Base-by-base conservation (phyloP, 495 filamentous ascomycete genomes). In the Neurospora sp. region DNA sequence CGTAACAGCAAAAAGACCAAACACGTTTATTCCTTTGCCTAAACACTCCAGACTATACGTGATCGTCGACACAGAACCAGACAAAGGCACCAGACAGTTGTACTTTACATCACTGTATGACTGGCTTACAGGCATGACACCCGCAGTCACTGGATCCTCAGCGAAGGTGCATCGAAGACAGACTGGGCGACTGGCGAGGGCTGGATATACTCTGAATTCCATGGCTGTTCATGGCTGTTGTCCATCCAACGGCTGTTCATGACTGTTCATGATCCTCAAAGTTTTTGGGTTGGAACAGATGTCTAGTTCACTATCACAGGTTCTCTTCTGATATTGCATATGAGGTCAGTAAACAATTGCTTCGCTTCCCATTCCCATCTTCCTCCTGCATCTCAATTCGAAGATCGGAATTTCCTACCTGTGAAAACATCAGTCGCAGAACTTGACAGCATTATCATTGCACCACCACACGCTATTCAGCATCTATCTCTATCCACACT, bases 401-500 rank as follows among this genome's bases (percentile, higher is more conserved):
- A 48, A 3, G 0, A 48, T 23, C 4, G 0, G 2, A 42, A 48
- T 1, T 11, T 48, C 7, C 18, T 3, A 23, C n/a, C 1, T 23
- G n/a, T 8, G 1, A 48, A 48, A 11, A 0, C 7, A 23, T n/a
- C 44, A 12, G 2, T 3, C 42, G 7, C 42, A 44, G 8, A n/a
- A 3, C 8, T 11, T 0, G 4, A 0, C 44, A n/a, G 3, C 0
- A 20, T 11, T 1, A 20, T 9, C 0, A 3, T 23, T 2, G n/a
- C 44, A 23, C n/a, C 44, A 20, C 6, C 44, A 4, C 18, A 4
- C 20, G 11, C n/a, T 20, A 0, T 27, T 27, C 27, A 2, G 1
- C 44, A 20, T 3, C 31, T 1, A 44, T 44, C 18, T n/a, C 2
- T 18, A 18, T 18, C 41, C 5, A 18, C 6, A 1, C 16, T 8